phyloP scores from a whole-genome alignment of 345 rosid genomes.

The Syzygium jambos region DNA sequence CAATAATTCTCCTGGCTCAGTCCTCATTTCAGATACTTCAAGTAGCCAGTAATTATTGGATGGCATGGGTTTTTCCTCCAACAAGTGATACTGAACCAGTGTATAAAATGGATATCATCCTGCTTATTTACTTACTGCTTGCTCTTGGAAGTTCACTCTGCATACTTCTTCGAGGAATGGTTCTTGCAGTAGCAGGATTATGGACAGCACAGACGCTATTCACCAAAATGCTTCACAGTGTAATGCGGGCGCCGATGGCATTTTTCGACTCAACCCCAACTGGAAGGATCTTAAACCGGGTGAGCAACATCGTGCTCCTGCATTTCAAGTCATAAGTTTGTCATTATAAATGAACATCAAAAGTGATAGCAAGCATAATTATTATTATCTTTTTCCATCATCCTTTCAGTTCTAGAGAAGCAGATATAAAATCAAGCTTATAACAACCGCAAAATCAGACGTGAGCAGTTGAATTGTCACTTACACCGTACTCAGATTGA shows the following conservation, averaged over 20 bases:
- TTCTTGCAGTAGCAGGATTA: constrained; percentile 62
- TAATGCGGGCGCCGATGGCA: constrained; percentile 79
- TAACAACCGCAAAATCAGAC: neutral
- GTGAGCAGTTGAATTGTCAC: neutral
- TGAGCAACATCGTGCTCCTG: constrained; percentile 13
- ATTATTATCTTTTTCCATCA: neutral
- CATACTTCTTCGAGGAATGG: constrained; percentile 56
- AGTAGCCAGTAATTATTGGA: constrained; percentile 88
- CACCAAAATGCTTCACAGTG: constrained; percentile 59
- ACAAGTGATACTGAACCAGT: constrained; percentile 38
- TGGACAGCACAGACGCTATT: constrained; percentile 72
- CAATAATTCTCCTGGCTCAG: constrained; percentile 77
- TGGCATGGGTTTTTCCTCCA: constrained; percentile 88
- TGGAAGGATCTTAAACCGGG: constrained; percentile 90
- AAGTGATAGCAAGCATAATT: neutral
- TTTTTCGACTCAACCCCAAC: constrained; percentile 93
- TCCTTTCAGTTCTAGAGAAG: neutral
- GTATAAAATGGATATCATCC: constrained; percentile 39
- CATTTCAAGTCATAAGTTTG: neutral
- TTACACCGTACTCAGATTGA: neutral
- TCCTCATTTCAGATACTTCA: constrained; percentile 74
- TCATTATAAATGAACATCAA: neutral
- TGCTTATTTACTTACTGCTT: constrained; percentile 60
- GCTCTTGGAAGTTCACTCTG: constrained; percentile 64
- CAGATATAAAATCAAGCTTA: neutral